phyloP scores from a whole-genome alignment of 371 early-diverging fungal species.

The Lichtheimia corymbifera region DNA sequence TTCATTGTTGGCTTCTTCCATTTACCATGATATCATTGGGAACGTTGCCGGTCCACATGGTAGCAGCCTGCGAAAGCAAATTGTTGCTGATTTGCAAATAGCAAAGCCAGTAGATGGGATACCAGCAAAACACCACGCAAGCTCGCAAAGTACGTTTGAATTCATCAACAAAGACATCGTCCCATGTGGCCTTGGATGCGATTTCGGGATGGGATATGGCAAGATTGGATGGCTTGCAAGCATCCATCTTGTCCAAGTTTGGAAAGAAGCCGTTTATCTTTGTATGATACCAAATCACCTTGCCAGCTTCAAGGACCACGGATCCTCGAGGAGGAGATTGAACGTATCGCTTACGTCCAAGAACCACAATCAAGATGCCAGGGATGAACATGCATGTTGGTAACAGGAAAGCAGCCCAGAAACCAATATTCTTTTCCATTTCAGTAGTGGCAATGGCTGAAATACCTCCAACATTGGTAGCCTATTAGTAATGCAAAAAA shows the following conservation, averaged over 20 bases:
- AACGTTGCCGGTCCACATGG: constrained; percentile 61
- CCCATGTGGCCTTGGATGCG: constrained; percentile 48
- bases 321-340: constrained; percentile 57
- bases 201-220: constrained; percentile 19
- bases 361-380: constrained; percentile 53
- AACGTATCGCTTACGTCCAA: constrained; percentile 54
- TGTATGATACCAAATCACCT: constrained; percentile 9
- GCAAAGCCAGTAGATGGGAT: constrained; percentile 72
- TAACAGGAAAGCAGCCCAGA: constrained; percentile 64
- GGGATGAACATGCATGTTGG: constrained; percentile 64
- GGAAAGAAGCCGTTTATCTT: constrained; percentile 32
- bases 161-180: constrained; percentile 71
- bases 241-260: constrained; percentile 13
- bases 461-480: constrained; percentile 66
- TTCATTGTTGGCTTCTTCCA: no score
- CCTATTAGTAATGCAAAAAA: constrained; percentile 65
- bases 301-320: constrained; percentile 32
- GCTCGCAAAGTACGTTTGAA: constrained; percentile 58
- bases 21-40: constrained; percentile 55
- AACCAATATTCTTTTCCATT: constrained; percentile 50
- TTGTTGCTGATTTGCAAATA: constrained; percentile 74
- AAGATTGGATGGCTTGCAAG: constrained; percentile 29
- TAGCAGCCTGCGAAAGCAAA: constrained; percentile 65
- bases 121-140: constrained; percentile 68
- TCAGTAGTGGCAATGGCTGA: constrained; percentile 58